A percentile compares a stretch with the other conserved stretches of the same genome.
Evolutionary conservation across 306 rosid genomes (phyloP).

Genomic region (Cucurbita ficifolia): DNA sequence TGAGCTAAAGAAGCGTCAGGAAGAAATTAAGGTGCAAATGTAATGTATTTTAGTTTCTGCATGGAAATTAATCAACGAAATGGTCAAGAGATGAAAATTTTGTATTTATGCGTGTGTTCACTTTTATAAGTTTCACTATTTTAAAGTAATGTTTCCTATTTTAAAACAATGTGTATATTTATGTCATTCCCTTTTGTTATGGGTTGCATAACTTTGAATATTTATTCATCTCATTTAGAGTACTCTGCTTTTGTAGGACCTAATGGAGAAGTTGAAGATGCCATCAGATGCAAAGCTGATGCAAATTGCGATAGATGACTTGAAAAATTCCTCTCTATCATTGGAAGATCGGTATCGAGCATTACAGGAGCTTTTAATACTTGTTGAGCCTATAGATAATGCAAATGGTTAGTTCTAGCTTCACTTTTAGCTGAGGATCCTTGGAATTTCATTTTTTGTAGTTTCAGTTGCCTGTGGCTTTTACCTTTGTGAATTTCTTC

Average conservation of each 20-base stretch:
- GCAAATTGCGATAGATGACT: constrained; percentile 57
- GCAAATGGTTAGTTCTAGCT: constrained; percentile 47
- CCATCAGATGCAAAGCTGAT: constrained; percentile 77
- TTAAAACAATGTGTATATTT: not conserved
- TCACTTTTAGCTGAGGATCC: not conserved
- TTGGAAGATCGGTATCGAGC: constrained; percentile 66
- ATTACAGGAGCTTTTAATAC: constrained; percentile 57
- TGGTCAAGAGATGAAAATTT: not conserved
- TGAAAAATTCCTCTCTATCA: constrained; percentile 53
- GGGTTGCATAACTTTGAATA: not conserved
- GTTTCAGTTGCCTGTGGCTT: not conserved
- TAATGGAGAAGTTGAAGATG: constrained; percentile 54
- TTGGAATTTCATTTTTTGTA: not conserved
- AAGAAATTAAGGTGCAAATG: constrained; percentile 47
- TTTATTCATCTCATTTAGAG: not conserved
- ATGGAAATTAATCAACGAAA: not conserved
- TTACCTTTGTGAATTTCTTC: not conserved
- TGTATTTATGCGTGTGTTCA: not conserved
- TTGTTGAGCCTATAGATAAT: constrained; percentile 73
- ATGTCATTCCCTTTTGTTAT: not conserved
- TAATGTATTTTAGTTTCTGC: not conserved
- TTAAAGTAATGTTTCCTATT: not conserved
- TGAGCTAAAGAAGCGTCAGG: constrained; percentile 43
- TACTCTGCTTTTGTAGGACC: constrained; percentile 25
- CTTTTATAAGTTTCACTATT: not conserved